Evolutionary conservation across 1,139 yeast genomes (phyloP), one percentile per base, ranked within the genome.

Genomic region (Suhomyces choctaworum): DNA sequence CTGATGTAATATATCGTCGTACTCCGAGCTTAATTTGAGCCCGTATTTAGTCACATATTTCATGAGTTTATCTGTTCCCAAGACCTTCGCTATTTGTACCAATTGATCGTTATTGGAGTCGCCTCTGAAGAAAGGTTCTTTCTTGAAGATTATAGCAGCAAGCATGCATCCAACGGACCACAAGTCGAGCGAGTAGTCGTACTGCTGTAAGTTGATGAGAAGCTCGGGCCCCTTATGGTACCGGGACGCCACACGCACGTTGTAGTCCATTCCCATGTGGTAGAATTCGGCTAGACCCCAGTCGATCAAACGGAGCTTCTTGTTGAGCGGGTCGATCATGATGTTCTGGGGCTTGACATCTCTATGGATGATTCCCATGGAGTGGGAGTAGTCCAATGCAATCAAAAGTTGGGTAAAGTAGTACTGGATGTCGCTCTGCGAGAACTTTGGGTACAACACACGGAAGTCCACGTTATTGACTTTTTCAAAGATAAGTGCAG

Each of bases 231-330:
- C 94, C 60, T 84, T 84, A 55, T 81, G 87, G 54, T 83, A 83
- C 46, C 94, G 68, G 5, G 88, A 80, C 0, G 94, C 92, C 23
- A 84, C 94, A 45, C 94, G 65, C 6, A 84, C 92, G 51, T 84
- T 84, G 54, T 82, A 84, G 50, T 83, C 90, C 53, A 78, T 82
- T 5, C 88, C 88, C 7, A 80, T 76, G 50, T 83, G 92, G 54
- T 84, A 84, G 52, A 82, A 84, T 54, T 84, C 94, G 4, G 94
- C 92, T 35, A 84, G 64, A 25, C 94, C 94, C 94, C 94, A 84
- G 58, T 84, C 94, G 37, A 84, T 84, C 41, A 84, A 71, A 47
- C 90, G 69, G 44, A 84, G 63, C 48, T 78, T 76, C 47, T 75
- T 78, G 40, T 64, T 66, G 29, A 65, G 54, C 27, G 86, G 92